Evolutionary conservation across 2,329 filamentous ascomycete genomes (phyloP).

Genomic region (Daldinia eschscholtzii): DNA sequence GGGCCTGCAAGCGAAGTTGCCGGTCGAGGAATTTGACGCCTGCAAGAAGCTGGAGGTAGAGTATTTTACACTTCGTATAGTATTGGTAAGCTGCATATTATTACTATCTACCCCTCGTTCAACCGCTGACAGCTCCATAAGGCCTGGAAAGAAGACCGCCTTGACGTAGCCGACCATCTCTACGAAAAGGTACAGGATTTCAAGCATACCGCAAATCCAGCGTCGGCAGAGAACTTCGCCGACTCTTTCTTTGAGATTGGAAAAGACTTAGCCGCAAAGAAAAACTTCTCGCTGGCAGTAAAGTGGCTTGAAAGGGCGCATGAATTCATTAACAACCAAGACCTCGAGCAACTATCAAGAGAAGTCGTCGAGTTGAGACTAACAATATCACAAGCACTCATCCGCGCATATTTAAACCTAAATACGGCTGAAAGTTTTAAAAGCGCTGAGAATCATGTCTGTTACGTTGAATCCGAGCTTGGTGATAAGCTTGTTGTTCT

Average conservation of each 20-base stretch:
- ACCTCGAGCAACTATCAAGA: slow-evolving; percentile 67
- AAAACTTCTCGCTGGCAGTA: slow-evolving; percentile 67
- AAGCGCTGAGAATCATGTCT: slow-evolving; percentile 69
- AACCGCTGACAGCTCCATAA: slow-evolving; percentile 53
- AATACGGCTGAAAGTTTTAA: slow-evolving; percentile 59
- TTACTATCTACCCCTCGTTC: slow-evolving; percentile 33
- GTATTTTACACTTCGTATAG: slow-evolving; percentile 74
- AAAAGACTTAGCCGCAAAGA: slow-evolving; percentile 65
- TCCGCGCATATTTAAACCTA: slow-evolving; percentile 66
- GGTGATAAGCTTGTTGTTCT: slow-evolving; percentile 74
- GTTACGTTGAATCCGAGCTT: slow-evolving; percentile 71
- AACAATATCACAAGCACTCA: slow-evolving; percentile 73
- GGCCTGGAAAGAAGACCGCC: slow-evolving; percentile 79
- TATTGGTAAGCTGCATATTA: slow-evolving; percentile 66
- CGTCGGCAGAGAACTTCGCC: slow-evolving; percentile 70
- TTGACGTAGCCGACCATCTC: slow-evolving; percentile 84
- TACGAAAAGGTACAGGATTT: slow-evolving; percentile 70
- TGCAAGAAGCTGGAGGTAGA: slow-evolving; percentile 64
- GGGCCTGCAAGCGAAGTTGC: slow-evolving; percentile 47
- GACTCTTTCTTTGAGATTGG: slow-evolving; percentile 82
- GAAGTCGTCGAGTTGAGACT: slow-evolving; percentile 74
- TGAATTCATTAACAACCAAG: slow-evolving; percentile 67
- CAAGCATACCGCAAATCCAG: slow-evolving; percentile 58
- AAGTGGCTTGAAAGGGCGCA: slow-evolving; percentile 82
- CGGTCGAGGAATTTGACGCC: slow-evolving; percentile 51